Evolutionary conservation across 257 asterid species (phyloP).

Genomic region (Solanum lycopersicoides): DNA sequence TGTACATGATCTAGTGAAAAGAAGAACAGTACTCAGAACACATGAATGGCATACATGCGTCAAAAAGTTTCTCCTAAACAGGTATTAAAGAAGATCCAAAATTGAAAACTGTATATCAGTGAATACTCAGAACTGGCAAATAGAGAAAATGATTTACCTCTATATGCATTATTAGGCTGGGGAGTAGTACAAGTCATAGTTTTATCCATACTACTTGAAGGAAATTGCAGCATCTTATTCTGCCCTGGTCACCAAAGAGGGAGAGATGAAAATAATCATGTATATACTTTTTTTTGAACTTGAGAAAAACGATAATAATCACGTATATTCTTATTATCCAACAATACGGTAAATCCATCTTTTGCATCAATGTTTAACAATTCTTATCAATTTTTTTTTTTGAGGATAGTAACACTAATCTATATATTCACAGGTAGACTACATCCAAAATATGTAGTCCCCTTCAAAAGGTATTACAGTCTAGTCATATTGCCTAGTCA

Average conservation of each 20-base stretch:
- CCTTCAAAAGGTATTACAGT: too few species aligned
- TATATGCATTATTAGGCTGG: slow-evolving; percentile 17
- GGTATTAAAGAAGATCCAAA: not conserved
- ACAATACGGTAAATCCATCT: not conserved
- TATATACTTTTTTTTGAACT: not conserved
- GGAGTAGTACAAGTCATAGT: slow-evolving; percentile 15
- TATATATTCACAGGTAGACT: too few species aligned
- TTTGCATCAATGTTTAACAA: not conserved
- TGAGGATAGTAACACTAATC: too few species aligned
- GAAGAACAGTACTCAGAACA: slow-evolving; percentile 2
- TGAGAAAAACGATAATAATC: not conserved
- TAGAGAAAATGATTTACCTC: slow-evolving; percentile 17
- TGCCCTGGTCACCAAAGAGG: slow-evolving; percentile 50
- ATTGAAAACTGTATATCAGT: not conserved
- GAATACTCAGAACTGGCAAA: not conserved
- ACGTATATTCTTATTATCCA: not conserved
- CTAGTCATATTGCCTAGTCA: too few species aligned
- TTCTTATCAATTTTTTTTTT: not conserved
- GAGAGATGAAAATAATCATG: slow-evolving; percentile 1
- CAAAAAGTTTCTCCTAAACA: not conserved
- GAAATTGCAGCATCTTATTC: slow-evolving; percentile 55
- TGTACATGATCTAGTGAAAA: slow-evolving; percentile 21
- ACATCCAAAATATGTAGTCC: too few species aligned
- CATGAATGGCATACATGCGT: not conserved
- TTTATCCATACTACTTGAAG: slow-evolving; percentile 22